Percentiles rank a stretch among this genome's conserved stretches.
Conservation (phyloP, 2,329 filamentous ascomycete species). For the Magnaporthales sp. region DNA sequence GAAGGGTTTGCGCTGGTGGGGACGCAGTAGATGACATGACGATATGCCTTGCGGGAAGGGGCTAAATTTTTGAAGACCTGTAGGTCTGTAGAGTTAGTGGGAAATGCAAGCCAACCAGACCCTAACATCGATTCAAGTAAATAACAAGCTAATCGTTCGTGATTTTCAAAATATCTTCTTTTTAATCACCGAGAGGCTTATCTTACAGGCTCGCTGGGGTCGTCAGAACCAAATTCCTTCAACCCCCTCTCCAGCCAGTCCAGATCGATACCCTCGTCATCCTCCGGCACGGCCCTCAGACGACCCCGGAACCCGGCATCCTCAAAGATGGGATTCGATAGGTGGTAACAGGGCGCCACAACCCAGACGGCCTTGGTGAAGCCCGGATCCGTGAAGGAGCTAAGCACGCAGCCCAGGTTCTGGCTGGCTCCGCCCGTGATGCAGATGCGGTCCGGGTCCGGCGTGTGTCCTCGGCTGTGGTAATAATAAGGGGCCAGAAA, state of each 20-base stretch:
- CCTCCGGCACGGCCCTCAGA: slow-evolving; percentile 64
- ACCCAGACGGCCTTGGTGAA: slow-evolving; percentile 73
- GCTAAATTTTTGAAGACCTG: slow-evolving; percentile 44
- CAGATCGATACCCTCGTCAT: slow-evolving; percentile 68
- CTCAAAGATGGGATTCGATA: slow-evolving; percentile 79
- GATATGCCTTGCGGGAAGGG: slow-evolving; percentile 67
- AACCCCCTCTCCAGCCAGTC: slow-evolving; percentile 45
- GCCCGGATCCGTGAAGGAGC: slow-evolving; percentile 70
- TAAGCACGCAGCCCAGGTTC: slow-evolving; percentile 67
- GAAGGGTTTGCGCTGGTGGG: slow-evolving; percentile 87
- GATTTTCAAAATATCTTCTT: background rate
- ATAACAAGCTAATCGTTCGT: background rate
- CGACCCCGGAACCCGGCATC: slow-evolving; percentile 66
- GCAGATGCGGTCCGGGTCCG: slow-evolving; percentile 54
- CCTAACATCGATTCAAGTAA: too few relatives aligned
- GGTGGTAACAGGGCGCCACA: slow-evolving; percentile 72
- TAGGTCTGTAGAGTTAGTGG: background rate
- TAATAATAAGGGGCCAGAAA: slow-evolving; percentile 62
- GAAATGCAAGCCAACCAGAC: background rate
- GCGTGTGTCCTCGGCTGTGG: slow-evolving; percentile 11
- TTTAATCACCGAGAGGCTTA: background rate
- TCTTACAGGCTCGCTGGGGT: slow-evolving; percentile 9
- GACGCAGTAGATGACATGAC: slow-evolving; percentile 80
- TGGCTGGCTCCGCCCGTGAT: slow-evolving; percentile 83
- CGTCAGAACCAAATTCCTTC: slow-evolving; percentile 17